Percentiles rank a stretch among this genome's conserved stretches.
phyloP scores from a whole-genome alignment of 495 filamentous ascomycete species.

The Penicillium longicatenatum region DNA sequence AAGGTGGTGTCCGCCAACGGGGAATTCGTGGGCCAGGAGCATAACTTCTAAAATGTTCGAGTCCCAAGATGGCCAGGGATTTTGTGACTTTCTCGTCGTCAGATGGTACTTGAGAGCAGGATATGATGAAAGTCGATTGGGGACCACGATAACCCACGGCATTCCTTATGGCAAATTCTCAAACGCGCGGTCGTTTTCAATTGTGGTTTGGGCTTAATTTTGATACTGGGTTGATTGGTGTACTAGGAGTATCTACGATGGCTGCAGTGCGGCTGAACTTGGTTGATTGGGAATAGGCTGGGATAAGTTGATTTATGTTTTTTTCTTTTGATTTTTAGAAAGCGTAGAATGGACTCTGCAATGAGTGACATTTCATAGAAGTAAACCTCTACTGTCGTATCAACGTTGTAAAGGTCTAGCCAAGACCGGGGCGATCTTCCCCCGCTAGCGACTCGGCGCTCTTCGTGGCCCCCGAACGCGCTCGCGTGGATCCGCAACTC shows the following conservation, averaged over 20 bases:
- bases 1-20: conserved; percentile 53
- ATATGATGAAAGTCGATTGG: not conserved
- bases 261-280: not conserved
- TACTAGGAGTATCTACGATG: not conserved
- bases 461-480: conserved; percentile 17
- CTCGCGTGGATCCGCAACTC: conserved; percentile 27
- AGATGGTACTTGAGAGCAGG: not conserved
- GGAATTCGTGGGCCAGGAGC: conserved; percentile 20
- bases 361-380: not conserved
- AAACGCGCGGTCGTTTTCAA: not conserved
- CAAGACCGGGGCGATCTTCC: conserved; percentile 12
- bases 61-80: not conserved
- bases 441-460: conserved; percentile 13
- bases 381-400: not conserved
- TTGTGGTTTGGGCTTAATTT: not conserved
- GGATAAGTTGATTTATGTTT: not conserved
- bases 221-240: not conserved
- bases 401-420: not conserved
- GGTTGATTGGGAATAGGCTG: not conserved
- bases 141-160: not conserved
- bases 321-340: not conserved
- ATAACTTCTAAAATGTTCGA: not conserved
- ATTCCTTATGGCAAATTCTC: not conserved
- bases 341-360: not conserved
- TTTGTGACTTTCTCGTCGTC: not conserved